Evolutionary conservation across 1,139 yeast species (phyloP), one percentile per base, ranked within the genome.

Genomic region (Saccharomyces hybrid): DNA sequence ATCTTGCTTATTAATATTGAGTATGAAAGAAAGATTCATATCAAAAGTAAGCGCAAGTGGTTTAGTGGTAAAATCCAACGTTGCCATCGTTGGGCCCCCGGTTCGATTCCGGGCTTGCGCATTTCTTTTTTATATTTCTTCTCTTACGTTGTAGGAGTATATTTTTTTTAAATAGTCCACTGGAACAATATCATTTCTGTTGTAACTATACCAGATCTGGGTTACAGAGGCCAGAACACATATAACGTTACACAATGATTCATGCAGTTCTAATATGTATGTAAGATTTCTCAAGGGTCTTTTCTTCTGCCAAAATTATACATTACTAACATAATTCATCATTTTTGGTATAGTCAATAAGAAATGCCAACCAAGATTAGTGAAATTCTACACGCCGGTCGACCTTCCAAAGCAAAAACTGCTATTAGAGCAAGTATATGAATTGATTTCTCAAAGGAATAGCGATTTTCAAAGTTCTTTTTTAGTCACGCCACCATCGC

Each of bases 321-420:
- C 25, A 32, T 31, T 46, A 56, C 57, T 56, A 50, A 52, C 53
- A 20, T 25, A 11, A 26, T n/a, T 49, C 13, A 28, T 44, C n/a
- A 38, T 52, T 30, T 31, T 30, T 53, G 26, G 23, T 23, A 44
- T 56, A 84, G 95, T 91, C 71, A 91, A 91, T 72, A 90, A 87
- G 63, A 86, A 86, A 64, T 96, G 98, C n/a, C 80, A 88, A 53
- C 97, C 99, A 1, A 79, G 99, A 54, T 75, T 93, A 53, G 83
- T 88, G 74, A 90, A 90, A 70, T 95, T 93, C 73, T 93, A 95
- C 70, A 88, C 97, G 0, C 95, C 96, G 1, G 88, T 93, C 8
- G 76, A 69, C 23, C 57, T 69, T 14, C 61, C 65, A 8, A 65
- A 70, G 55, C 73, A 70, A 50, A 63, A 67, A 50, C 42, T 67